These are phyloP conservation scores for Kregervanrija fluxuum DNA, from an alignment of 805 yeast genomes.

Conservation along the genomic window DNA sequence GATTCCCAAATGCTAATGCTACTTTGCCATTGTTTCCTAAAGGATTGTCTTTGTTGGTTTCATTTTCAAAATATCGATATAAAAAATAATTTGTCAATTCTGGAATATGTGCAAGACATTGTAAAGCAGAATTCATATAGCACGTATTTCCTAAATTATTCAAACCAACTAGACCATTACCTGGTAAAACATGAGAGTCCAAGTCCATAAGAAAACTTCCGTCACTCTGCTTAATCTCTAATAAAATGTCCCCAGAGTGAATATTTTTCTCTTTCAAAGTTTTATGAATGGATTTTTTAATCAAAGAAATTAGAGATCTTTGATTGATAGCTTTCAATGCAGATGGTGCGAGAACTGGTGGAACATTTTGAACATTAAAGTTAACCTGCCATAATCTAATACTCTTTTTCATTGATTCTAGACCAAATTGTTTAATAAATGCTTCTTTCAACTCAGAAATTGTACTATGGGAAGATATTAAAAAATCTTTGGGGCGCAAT, in stretches of 20 bases:
- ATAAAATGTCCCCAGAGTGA: conserved; percentile 14
- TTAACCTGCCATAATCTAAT: conserved; percentile 22
- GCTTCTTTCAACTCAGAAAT: conserved; percentile 21
- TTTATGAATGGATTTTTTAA: conserved; percentile 12
- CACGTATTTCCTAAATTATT: conserved; percentile 84
- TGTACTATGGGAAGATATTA: conserved; percentile 29
- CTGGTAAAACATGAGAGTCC: conserved; percentile 13
- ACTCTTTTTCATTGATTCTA: conserved; percentile 8
- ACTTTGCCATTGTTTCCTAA: conserved; percentile 80
- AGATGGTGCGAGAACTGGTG: conserved; percentile 16
- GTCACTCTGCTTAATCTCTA: conserved; percentile 23
- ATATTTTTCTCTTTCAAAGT: conserved; percentile 5
- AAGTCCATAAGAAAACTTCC: conserved; percentile 20
- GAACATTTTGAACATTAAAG: conserved; percentile 7
- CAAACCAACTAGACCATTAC: conserved; percentile 52
- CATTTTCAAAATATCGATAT: conserved; percentile 49
- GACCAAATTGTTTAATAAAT: conserved; percentile 16
- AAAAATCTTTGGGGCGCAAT: conserved; percentile 30
- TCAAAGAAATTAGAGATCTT: conserved; percentile 15
- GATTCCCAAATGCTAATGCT: conserved; percentile 65
- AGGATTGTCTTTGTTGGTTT: conserved; percentile 72
- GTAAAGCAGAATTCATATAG: conserved; percentile 92
- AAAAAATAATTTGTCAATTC: conserved; percentile 74
- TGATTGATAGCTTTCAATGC: conserved; percentile 12
- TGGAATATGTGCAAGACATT: conserved; percentile 81